Percentiles rank a stretch among this genome's conserved stretches.
These are phyloP conservation scores for Jatropha podagrica DNA, from an alignment of 441 rosid genomes.

Conservation along the genomic window DNA sequence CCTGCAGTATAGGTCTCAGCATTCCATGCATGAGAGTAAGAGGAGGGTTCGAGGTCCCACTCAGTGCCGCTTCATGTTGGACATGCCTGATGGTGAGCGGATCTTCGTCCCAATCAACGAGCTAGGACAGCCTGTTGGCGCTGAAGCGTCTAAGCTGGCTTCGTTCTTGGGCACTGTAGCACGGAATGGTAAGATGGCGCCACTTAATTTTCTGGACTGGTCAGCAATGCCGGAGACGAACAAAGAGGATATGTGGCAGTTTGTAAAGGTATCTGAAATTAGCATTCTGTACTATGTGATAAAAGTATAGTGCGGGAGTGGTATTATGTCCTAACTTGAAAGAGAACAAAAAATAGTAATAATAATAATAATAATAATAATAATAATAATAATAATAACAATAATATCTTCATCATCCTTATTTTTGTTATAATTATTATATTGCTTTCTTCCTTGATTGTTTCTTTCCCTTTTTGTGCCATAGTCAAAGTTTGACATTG, in stretches of 20 bases:
- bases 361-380: too few relatives aligned
- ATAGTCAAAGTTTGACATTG: slow-evolving; percentile 40
- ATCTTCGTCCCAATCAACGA: slow-evolving; percentile 32
- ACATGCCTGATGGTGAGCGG: slow-evolving; percentile 32
- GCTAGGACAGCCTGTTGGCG: slow-evolving; percentile 42
- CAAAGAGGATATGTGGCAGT: slow-evolving; percentile 42
- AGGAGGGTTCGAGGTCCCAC: slow-evolving; percentile 36
- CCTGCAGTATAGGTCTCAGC: slow-evolving; percentile 1
- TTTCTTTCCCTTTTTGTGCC: not conserved
- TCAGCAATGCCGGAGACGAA: slow-evolving; percentile 28
- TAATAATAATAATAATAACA: too few relatives aligned
- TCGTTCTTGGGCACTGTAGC: slow-evolving; percentile 39
- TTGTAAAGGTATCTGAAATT: slow-evolving; percentile 31
- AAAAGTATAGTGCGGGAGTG: not conserved
- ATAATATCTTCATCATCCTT: not conserved
- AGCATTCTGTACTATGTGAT: not conserved
- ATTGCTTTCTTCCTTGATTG: not conserved
- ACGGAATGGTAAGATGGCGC: slow-evolving; percentile 42
- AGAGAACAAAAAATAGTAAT: not conserved
- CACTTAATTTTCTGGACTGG: slow-evolving; percentile 35
- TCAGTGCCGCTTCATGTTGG: slow-evolving; percentile 28
- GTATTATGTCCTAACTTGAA: slow-evolving; percentile 1
- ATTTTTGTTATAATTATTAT: not conserved
- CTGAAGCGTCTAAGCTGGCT: slow-evolving; percentile 34
- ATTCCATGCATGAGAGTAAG: slow-evolving; percentile 8